Percentiles rank a stretch among this genome's conserved stretches.
phyloP scores from a whole-genome alignment of 2,329 filamentous ascomycete genomes.

The Verticillium dahliae region DNA sequence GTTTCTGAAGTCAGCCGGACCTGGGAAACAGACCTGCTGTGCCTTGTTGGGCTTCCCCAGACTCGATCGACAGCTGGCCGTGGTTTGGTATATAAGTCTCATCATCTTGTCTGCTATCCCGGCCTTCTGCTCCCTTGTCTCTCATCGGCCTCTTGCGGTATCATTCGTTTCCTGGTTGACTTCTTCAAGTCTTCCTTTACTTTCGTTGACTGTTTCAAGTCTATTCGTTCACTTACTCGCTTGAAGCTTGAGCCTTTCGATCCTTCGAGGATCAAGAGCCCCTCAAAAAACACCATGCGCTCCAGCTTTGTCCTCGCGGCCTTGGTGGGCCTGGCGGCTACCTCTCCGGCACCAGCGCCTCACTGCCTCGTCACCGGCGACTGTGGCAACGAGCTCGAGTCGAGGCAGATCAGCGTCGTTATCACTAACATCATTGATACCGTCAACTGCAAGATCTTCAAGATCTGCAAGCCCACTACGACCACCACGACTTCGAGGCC shows the following conservation, averaged over 20 bases:
- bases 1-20: not conserved
- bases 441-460: not conserved
- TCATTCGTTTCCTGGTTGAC: not conserved
- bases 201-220: not conserved
- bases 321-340: not conserved
- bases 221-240: not conserved
- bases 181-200: not conserved
- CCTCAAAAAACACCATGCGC: not conserved
- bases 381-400: not conserved
- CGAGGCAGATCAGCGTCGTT: not conserved
- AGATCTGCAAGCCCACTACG: not conserved
- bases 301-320: not conserved
- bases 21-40: not conserved
- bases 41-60: not conserved
- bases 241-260: not conserved
- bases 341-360: not conserved
- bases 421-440: not conserved
- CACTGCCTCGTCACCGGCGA: not conserved
- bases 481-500: not conserved
- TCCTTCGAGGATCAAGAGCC: not conserved
- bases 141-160: not conserved
- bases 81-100: not conserved
- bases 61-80: not conserved
- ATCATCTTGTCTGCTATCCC: not conserved
- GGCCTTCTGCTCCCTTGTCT: not conserved